Evolutionary conservation across 164 flowering plant species (phyloP).

Genomic region (Tinospora cordifolia): DNA sequence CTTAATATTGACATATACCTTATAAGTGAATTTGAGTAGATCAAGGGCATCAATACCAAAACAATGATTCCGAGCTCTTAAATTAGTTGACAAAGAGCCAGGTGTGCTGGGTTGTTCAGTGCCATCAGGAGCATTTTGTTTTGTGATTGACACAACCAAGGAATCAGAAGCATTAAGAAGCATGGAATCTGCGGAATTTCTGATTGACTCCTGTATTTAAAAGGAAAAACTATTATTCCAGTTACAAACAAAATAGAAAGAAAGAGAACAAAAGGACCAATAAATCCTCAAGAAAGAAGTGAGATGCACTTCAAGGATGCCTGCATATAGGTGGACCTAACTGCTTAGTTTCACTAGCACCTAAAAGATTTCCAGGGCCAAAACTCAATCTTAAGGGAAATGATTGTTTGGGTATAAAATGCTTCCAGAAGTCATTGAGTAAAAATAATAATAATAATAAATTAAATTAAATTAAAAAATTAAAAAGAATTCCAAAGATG

Average conservation of each 20-base stretch:
- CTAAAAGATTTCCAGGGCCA: too few relatives aligned
- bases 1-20: slow-evolving; percentile 38
- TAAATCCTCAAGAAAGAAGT: not conserved
- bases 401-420: too few relatives aligned
- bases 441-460: too few relatives aligned
- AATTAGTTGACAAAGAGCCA: slow-evolving; percentile 35
- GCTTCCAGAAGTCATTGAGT: too few relatives aligned
- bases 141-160: slow-evolving; percentile 61
- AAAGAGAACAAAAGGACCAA: not conserved
- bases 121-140: slow-evolving; percentile 25
- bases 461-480: too few relatives aligned
- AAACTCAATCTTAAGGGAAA: too few relatives aligned
- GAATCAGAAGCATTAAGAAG: slow-evolving; percentile 74
- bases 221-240: slow-evolving; percentile 6
- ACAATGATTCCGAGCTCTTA: slow-evolving; percentile 32
- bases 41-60: slow-evolving; percentile 76
- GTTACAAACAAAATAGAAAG: not conserved
- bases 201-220: slow-evolving; percentile 70
- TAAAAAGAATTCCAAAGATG: not conserved
- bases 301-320: too few relatives aligned
- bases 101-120: slow-evolving; percentile 30
- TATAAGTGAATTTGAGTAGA: slow-evolving; percentile 66
- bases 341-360: too few relatives aligned
- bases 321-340: too few relatives aligned
- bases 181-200: slow-evolving; percentile 80